These are phyloP conservation scores for Sergeia podlipaevii DNA, from an alignment of 208 protist genomes.

Conservation along the genomic window DNA sequence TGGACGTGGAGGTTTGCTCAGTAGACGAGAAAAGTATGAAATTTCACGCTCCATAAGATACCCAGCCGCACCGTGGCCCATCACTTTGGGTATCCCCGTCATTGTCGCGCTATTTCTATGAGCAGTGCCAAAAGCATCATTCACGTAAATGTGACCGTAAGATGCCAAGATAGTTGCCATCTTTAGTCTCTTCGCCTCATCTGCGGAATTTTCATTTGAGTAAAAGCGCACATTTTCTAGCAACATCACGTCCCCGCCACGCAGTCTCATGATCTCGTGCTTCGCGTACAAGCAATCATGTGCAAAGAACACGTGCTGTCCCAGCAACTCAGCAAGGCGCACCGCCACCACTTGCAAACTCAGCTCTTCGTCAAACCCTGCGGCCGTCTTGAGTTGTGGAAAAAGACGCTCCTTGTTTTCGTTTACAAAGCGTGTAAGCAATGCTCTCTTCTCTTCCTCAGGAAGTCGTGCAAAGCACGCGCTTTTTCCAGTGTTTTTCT, in stretches of 20 bases:
- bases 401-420: constrained; percentile 62
- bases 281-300: constrained; percentile 79
- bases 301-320: constrained; percentile 68
- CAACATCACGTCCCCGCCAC: constrained; percentile 92
- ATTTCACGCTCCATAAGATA: constrained; percentile 99
- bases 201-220: constrained; percentile 96
- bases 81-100: constrained; percentile 80
- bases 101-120: constrained; percentile 97
- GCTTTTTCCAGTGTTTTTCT: constrained; percentile 56
- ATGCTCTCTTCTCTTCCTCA: constrained; percentile 64
- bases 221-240: constrained; percentile 99
- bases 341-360: constrained; percentile 93
- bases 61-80: constrained; percentile 92
- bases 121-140: constrained; percentile 99
- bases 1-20: constrained; percentile 77
- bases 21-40: constrained; percentile 96
- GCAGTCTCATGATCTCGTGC: constrained; percentile 40
- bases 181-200: constrained; percentile 73
- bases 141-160: constrained; percentile 98
- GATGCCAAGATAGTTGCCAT: constrained; percentile 91
- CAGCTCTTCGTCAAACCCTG: constrained; percentile 74
- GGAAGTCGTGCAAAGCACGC: constrained; percentile 48
- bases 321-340: constrained; percentile 89
- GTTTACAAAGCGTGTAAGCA: constrained; percentile 47
- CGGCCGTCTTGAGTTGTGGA: constrained; percentile 41